Evolutionary conservation across 345 rosid genomes (phyloP), one percentile per base, ranked within the genome.

Genomic region (Kernera saxatilis): DNA sequence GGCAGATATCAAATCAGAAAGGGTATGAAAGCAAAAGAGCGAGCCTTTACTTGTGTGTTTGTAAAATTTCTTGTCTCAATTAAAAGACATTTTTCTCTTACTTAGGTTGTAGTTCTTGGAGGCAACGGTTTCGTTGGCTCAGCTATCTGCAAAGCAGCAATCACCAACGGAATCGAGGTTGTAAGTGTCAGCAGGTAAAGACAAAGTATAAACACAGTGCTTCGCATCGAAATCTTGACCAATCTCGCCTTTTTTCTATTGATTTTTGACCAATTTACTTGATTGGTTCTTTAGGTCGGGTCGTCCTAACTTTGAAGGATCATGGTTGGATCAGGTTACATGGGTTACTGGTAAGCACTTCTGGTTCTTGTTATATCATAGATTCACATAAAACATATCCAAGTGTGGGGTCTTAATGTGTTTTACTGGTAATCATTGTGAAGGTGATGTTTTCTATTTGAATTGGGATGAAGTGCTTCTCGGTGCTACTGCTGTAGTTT

Each of bases 401-500:
- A 58, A 44, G 36, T 12, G 9, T 69, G 64, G 15, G 15, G 26
- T 75, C 49, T 51, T 66, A 22, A 33, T 22, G 43, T 39, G 59
- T n/a, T n/a, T n/a, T n/a, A n/a, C n/a, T n/a, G n/a, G n/a, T n/a
- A n/a, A n/a, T n/a, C n/a, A n/a, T 51, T 49, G 4, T 32, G 76
- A 66, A 91, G 98, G 97, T 53, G 98, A 93, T 80, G 94, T 93
- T 55, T 93, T 93, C 82, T 93, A 93, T 53, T 78, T 79, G 50
- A 87, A 89, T 63, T 93, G 97, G 97, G 97, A 93, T 83, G 98
- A 86, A 75, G 89, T 93, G n/a, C 90, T 91, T 76, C 77, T 71
- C 11, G 96, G 98, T 54, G 96, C 97, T 53, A 93, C 92, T 64
- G 84, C 94, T 2, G 92, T 91, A 39, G 89, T 93, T 79, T 91